Base-by-base conservation (phyloP, 1,139 yeast genomes). In the Suhomyces maxii region DNA sequence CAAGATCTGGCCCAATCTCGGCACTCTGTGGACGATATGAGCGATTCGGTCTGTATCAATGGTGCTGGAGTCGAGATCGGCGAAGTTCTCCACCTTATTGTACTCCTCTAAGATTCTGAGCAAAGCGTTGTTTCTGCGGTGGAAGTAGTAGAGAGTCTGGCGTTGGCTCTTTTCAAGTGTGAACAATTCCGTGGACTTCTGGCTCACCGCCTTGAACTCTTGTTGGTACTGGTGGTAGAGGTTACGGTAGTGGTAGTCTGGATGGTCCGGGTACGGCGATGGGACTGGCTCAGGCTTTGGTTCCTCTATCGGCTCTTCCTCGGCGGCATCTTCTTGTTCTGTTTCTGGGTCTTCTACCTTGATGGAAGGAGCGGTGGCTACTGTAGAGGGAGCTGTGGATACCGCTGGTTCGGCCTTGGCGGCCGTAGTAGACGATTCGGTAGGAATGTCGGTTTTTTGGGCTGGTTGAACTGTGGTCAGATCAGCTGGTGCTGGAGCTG, bases 61-160 rank as follows among this genome's bases (percentile, higher is more conserved):
- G 8, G 26, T 37, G 26, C 33, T 35, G 23, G 37, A 28, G 6
- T 41, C 40, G 13, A 39, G 18, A 11, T 42, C 43, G 5, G 33
- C 36, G 10, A 33, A 26, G 26, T 26, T 41, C 4, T 41, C 48
- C 23, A 31, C 46, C 8, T 43, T 33, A 14, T 45, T 69, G 12
- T 59, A 42, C 33, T 64, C 62, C 6, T 53, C 57, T 23, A 74
- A 51, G 8, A 71, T 44, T 34, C 68, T 69, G 26, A 74, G 53
- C 25, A 74, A 38, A 0, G 77, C 74, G 44, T 71, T 67, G 51
- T 72, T 73, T 45, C 77, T 59, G 41, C 79, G 58, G 40, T 70
- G 66, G 47, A 65, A 71, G 50, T 62, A 68, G 36, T 63, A 52
- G 32, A 74, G 53, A 2, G 77, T 58, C 39, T 68, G 67, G 31